Percentiles rank a stretch among this genome's conserved stretches.
phyloP scores from a whole-genome alignment of 352 stramenopile species.

The Pythium pectinolyticum region DNA sequence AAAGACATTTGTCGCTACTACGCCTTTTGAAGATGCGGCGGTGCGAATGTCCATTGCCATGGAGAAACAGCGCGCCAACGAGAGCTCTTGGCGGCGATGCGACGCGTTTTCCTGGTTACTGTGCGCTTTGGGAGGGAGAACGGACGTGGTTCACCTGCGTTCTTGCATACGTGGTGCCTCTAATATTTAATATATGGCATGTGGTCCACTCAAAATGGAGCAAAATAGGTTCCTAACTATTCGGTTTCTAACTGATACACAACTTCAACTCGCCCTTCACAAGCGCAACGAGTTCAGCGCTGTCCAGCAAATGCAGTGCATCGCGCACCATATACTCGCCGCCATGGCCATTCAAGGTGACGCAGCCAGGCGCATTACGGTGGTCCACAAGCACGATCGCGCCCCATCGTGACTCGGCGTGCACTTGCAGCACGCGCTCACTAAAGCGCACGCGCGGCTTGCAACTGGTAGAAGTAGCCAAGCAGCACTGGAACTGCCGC shows the following conservation, averaged over 20 bases:
- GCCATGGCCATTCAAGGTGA: neutral
- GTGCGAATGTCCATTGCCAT: slow-evolving; percentile 5
- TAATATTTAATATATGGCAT: neutral
- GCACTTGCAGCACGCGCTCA: neutral
- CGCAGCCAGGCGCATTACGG: neutral
- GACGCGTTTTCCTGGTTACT: neutral
- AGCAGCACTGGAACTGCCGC: too few relatives aligned
- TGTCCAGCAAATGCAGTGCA: neutral
- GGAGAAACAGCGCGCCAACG: neutral
- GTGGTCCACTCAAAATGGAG: neutral
- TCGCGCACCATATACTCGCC: neutral
- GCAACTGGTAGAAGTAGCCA: too few relatives aligned
- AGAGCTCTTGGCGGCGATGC: neutral
- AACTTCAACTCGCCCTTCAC: slow-evolving; percentile 12
- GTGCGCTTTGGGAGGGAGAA: neutral
- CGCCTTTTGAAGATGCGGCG: neutral
- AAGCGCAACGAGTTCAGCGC: neutral
- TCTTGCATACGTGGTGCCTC: neutral
- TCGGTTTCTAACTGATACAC: neutral
- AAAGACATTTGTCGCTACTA: slow-evolving; percentile 24
- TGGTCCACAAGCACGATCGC: neutral
- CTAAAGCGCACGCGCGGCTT: too few relatives aligned
- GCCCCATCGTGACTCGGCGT: neutral
- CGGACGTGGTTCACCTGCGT: neutral
- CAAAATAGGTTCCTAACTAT: neutral